Evolutionary conservation across 2,329 filamentous ascomycete species (phyloP).

Genomic region (Penicillium glabrum): DNA sequence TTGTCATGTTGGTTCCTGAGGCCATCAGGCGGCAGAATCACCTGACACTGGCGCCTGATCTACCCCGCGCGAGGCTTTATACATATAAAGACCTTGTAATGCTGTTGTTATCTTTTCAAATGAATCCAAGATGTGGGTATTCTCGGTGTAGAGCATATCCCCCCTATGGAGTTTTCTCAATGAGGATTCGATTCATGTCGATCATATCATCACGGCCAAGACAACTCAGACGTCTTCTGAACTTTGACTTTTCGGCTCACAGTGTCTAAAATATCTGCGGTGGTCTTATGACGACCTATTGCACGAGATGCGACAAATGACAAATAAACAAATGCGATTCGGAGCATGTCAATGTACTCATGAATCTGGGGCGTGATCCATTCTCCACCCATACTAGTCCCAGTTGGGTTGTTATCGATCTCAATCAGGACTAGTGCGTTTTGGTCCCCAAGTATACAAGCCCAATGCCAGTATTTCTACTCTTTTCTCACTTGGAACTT

Average conservation of each 20-base stretch:
- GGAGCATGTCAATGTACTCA: no score
- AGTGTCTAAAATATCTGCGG: neutral
- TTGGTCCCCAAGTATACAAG: neutral
- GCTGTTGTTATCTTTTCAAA: neutral
- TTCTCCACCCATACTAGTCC: neutral
- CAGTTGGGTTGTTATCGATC: neutral
- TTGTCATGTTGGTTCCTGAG: conserved; percentile 12
- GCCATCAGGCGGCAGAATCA: conserved; percentile 1
- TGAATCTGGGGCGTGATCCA: no score
- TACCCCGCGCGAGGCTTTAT: neutral
- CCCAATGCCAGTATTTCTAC: no score
- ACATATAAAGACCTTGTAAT: neutral
- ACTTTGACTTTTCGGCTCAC: neutral
- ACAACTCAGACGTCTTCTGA: neutral
- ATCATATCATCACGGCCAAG: neutral
- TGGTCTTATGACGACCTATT: neutral
- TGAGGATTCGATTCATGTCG: neutral
- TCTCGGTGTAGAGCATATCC: neutral
- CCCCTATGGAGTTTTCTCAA: neutral
- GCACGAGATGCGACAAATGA: neutral
- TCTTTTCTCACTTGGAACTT: no score
- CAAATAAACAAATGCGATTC: no score
- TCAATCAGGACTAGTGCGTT: neutral
- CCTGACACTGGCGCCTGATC: neutral
- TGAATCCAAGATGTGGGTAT: neutral